These are phyloP conservation scores for Solanum hybrid DNA, from an alignment of 305 asterid species.

Conservation along the genomic window DNA sequence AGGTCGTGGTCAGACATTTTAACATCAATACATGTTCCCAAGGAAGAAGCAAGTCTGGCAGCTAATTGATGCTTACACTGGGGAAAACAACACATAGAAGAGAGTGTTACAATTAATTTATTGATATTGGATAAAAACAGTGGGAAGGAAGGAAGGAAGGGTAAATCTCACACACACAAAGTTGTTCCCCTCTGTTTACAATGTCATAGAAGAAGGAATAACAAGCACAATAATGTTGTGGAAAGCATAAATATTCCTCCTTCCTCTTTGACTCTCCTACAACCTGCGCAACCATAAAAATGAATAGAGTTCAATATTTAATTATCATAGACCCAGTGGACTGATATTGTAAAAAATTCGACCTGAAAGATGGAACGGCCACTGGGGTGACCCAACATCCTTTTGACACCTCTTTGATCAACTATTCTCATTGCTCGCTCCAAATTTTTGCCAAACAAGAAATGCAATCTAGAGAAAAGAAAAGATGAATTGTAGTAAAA, in stretches of 20 bases:
- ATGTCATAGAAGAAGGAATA: constrained; percentile 86
- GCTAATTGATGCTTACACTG: constrained; percentile 97
- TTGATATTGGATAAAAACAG: not conserved
- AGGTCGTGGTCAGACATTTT: constrained; percentile 70
- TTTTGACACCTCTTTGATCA: constrained; percentile 72
- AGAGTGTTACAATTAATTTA: not conserved
- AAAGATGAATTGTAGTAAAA: not conserved
- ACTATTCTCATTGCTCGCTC: constrained; percentile 74
- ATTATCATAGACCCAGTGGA: not conserved
- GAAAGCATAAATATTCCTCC: constrained; percentile 76
- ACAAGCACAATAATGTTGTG: constrained; percentile 68
- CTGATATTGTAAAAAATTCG: not conserved
- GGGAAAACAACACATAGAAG: not conserved
- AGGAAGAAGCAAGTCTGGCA: constrained; percentile 72
- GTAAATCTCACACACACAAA: constrained; percentile 64
- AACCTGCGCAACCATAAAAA: constrained; percentile 27
- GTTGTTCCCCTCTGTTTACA: constrained; percentile 84
- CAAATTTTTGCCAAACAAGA: constrained; percentile 70
- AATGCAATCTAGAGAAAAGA: constrained; percentile 47
- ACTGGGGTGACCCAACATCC: constrained; percentile 61
- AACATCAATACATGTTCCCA: constrained; percentile 48
- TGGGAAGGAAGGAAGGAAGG: not conserved
- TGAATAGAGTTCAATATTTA: not conserved
- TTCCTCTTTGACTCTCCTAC: constrained; percentile 75
- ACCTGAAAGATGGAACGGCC: constrained; percentile 76